Conservation (phyloP, 108 stramenopile genomes). For the Nannochloropsis oceanica region DNA sequence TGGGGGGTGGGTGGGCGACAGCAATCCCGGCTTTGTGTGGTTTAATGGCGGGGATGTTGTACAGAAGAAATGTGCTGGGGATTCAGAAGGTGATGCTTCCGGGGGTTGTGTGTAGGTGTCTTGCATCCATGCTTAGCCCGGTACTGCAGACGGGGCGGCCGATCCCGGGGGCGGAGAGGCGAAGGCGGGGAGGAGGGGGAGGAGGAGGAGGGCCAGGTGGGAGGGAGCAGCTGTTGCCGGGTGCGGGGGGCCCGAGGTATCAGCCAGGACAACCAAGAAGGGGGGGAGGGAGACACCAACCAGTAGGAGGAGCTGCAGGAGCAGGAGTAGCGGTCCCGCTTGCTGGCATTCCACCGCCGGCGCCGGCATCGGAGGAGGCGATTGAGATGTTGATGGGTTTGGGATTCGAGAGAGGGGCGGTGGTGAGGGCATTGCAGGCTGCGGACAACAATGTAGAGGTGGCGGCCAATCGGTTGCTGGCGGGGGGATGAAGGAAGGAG, state of each 20-base stretch:
- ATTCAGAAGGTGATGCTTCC: not conserved
- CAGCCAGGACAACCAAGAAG: not conserved
- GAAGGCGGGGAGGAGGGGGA: not conserved
- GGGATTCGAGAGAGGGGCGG: constrained; percentile 62
- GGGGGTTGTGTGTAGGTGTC: not conserved
- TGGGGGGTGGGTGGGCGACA: not conserved
- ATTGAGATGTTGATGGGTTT: constrained; percentile 55
- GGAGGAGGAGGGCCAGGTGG: not conserved
- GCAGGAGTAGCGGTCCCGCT: not conserved
- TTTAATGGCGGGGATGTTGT: not conserved
- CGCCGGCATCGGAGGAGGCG: constrained; percentile 49
- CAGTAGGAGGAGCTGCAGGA: too few relatives aligned
- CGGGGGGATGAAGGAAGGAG: not conserved
- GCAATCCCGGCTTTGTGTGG: not conserved
- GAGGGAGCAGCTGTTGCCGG: not conserved
- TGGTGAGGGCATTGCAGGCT: constrained; percentile 48
- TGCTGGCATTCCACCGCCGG: constrained; percentile 7
- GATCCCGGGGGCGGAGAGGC: not conserved
- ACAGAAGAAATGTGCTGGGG: not conserved
- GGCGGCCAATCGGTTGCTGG: constrained; percentile 59
- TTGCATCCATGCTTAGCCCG: not conserved
- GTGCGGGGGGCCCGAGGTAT: not conserved
- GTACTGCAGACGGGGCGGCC: not conserved
- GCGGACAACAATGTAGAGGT: constrained; percentile 63
- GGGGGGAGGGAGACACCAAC: not conserved